Percentiles rank a stretch among this genome's conserved stretches.
Conservation (phyloP, 129 eudicot species). For the carrot (Daucus carota) region DNA sequence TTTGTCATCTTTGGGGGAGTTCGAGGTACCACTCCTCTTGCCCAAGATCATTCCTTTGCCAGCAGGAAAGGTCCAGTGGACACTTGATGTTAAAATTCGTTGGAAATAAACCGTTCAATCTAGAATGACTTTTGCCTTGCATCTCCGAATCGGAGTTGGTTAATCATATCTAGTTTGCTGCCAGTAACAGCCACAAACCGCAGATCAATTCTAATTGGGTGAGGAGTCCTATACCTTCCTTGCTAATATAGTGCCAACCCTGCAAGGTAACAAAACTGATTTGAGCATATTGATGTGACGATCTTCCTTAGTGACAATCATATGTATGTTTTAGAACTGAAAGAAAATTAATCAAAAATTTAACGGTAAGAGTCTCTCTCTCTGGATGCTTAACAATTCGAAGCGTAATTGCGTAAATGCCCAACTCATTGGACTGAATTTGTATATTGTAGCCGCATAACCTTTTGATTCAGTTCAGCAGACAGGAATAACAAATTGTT, state of each 20-base stretch:
- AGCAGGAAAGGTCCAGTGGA: constrained; percentile 60
- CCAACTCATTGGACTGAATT: too few relatives aligned
- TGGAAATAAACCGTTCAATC: constrained; percentile 21
- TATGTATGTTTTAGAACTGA: not conserved
- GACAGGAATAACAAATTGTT: too few relatives aligned
- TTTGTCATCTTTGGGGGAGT: constrained; percentile 62
- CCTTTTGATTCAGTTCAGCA: too few relatives aligned
- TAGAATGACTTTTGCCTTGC: not conserved
- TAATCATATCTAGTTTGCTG: too few relatives aligned
- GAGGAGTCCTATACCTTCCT: not conserved
- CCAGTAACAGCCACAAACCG: not conserved
- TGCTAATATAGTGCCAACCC: not conserved
- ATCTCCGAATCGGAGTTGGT: not conserved
- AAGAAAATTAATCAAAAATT: not conserved
- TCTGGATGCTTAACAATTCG: not conserved
- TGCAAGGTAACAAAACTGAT: not conserved
- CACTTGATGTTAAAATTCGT: constrained; percentile 61
- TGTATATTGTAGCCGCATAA: too few relatives aligned
- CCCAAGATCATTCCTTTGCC: constrained; percentile 74
- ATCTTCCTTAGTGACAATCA: not conserved
- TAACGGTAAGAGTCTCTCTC: not conserved
- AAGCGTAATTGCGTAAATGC: too few relatives aligned
- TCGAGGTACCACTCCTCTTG: constrained; percentile 52
- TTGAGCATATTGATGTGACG: not conserved
- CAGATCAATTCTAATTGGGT: not conserved